Evolutionary conservation across 208 protist genomes (phyloP), one percentile per base, ranked within the genome.

Genomic region (Tritrichomonas musculus): DNA sequence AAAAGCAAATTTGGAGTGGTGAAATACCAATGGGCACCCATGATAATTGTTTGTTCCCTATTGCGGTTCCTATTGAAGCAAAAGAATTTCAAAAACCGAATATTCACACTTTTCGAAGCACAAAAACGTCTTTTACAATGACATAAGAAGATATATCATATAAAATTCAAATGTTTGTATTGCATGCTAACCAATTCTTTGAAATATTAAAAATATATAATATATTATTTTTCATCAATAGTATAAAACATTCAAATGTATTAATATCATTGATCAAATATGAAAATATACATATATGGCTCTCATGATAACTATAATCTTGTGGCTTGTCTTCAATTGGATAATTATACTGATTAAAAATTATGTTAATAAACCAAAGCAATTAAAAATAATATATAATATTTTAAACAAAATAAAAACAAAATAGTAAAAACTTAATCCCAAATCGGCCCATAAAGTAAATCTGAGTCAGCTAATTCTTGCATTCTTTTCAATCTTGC

Each of bases 31-130:
- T 82, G 41, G 17, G 14, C 1, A 82, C 3, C 11, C 3, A 8
- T 30, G 41, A 82, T 50, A 47, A 30, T 20, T 3, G 41, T 30
- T 47, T 47, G 4, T 82, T 82, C 36, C 73, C 73, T n/a, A 82
- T 82, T 82, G 73, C 73, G 11, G 73, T 82, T 82, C 73, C 73
- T 30, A 82, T 82, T 20, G 41, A 82, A 50, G 11, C 14, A 8
- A 82, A 50, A 30, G 73, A 82, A 9, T 82, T 82, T 27, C 73
- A 82, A 82, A 82, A 82, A 27, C 73, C 73, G 49, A 39, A 82
- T 50, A 82, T 82, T 82, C 33, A 82, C 1, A 47, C 73, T 20
- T 41, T 82, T 4, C 33, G 73, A 47, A 82, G 41, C 22, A 39
- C 73, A 50, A 60, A 60, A 17, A 60, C 53, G 53, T 60, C 53